A percentile compares a stretch with the other conserved stretches of the same genome.
phyloP scores from a whole-genome alignment of 495 filamentous ascomycete species.

The Cercophora scortea region DNA sequence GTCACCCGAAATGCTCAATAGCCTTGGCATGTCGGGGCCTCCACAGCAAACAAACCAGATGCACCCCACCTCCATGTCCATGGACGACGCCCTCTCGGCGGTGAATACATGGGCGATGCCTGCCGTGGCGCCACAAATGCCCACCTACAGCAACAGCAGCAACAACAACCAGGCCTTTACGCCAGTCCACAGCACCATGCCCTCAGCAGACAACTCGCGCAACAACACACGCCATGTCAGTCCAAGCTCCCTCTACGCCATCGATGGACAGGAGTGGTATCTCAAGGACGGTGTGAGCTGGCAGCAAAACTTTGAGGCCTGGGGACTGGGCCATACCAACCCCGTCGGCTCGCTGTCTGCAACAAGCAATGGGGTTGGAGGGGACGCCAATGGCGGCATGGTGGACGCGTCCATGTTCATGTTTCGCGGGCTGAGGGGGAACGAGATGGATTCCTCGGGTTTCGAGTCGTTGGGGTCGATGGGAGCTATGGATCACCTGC shows the following conservation, averaged over 20 bases:
- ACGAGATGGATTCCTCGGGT: slow-evolving; percentile 11
- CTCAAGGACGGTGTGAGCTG: slow-evolving; percentile 42
- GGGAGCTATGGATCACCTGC: slow-evolving; percentile 19
- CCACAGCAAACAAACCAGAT: slow-evolving; percentile 6
- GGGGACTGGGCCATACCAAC: slow-evolving; percentile 20
- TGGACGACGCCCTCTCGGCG: slow-evolving; percentile 14
- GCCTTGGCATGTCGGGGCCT: slow-evolving; percentile 4
- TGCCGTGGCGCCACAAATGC: slow-evolving; percentile 9
- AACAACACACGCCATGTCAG: slow-evolving; percentile 8
- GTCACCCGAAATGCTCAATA: slow-evolving; percentile 18
- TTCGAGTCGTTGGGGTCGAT: slow-evolving; percentile 18
- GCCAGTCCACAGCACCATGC: slow-evolving; percentile 2
- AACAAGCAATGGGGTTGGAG: background rate
- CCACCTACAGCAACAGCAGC: slow-evolving; percentile 1
- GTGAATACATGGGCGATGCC: slow-evolving; percentile 20
- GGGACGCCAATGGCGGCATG: background rate
- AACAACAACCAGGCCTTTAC: slow-evolving; percentile 6
- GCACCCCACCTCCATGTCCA: slow-evolving; percentile 15
- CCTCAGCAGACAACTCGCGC: background rate
- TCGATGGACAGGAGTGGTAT: slow-evolving; percentile 45
- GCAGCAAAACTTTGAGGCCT: slow-evolving; percentile 40
- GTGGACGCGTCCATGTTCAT: slow-evolving; percentile 16
- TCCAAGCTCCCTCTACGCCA: slow-evolving; percentile 21
- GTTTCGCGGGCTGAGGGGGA: slow-evolving; percentile 17
- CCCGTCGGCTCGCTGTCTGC: background rate